phyloP scores from a whole-genome alignment of 257 asterid species.

The Forsythia suspensa region DNA sequence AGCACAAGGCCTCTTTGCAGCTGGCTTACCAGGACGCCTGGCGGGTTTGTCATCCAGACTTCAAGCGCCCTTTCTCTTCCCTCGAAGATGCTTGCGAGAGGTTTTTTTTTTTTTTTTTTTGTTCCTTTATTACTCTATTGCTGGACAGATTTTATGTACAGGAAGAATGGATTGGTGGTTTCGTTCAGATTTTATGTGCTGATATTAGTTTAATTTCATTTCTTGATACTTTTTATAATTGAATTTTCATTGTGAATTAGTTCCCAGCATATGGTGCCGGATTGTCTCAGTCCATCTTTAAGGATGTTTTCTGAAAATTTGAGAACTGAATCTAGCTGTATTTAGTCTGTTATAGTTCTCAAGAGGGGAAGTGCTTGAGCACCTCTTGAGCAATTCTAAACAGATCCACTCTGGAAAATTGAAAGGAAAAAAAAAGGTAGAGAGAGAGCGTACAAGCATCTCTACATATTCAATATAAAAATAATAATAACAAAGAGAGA shows the following conservation, averaged over 20 bases:
- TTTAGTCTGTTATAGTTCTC: background rate
- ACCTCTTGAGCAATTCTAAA: background rate
- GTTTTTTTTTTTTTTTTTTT: constrained; percentile 26
- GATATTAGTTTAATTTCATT: background rate
- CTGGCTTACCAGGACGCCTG: constrained; percentile 99
- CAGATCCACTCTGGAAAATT: background rate
- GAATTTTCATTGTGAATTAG: background rate
- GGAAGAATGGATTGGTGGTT: no score
- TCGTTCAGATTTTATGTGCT: background rate
- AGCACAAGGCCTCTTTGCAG: constrained; percentile 68
- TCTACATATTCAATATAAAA: background rate
- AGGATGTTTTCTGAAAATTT: background rate
- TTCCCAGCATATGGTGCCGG: background rate
- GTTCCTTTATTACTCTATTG: background rate
- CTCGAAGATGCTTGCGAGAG: constrained; percentile 95
- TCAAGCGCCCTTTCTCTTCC: constrained; percentile 85
- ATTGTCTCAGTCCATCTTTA: background rate
- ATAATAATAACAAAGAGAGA: background rate
- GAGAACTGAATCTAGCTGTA: background rate
- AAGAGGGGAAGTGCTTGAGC: background rate
- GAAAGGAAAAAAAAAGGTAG: background rate
- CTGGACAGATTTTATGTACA: no score
- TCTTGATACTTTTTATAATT: background rate
- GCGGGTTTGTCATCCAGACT: constrained; percentile 96
- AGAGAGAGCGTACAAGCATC: background rate